These are phyloP conservation scores for Podaxis sp. DNA, from an alignment of 768 basidiomycete genomes.

Conservation along the genomic window DNA sequence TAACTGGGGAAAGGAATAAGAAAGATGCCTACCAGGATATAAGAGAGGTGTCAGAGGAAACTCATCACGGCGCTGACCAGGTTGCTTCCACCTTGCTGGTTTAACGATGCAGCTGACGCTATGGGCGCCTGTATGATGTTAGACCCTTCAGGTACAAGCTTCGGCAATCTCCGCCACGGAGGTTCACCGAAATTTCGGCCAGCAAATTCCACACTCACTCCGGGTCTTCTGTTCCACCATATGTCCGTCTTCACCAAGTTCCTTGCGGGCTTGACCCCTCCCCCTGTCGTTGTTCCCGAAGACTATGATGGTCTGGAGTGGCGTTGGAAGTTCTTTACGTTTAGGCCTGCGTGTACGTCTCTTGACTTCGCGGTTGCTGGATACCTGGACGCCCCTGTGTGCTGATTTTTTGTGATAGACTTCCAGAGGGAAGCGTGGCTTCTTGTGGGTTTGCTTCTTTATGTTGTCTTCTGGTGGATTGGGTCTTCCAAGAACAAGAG, in stretches of 20 bases:
- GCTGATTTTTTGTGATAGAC: slow-evolving; percentile 30
- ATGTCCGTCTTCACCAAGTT: slow-evolving; percentile 31
- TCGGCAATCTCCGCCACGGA: slow-evolving; percentile 7
- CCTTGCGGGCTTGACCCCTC: slow-evolving; percentile 49
- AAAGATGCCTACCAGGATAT: background rate
- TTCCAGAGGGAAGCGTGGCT: slow-evolving; percentile 68
- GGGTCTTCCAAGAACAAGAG: slow-evolving; percentile 60
- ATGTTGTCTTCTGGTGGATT: slow-evolving; percentile 53
- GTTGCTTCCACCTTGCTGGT: background rate
- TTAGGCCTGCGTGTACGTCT: slow-evolving; percentile 73
- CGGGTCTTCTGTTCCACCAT: background rate
- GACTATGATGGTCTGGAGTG: slow-evolving; percentile 77
- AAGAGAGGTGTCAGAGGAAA: background rate
- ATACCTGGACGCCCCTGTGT: background rate
- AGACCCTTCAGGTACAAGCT: background rate
- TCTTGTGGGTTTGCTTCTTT: slow-evolving; percentile 50
- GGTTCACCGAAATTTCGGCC: background rate
- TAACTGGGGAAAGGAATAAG: background rate
- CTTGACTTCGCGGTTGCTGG: background rate
- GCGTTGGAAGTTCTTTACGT: slow-evolving; percentile 72
- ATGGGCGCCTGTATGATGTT: background rate
- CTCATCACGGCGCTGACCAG: background rate
- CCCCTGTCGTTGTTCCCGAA: slow-evolving; percentile 47
- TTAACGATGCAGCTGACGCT: no score
- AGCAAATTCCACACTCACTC: background rate